Evolutionary conservation across 768 basidiomycete species (phyloP), one percentile per base, ranked within the genome.

Genomic region (Daedaleopsis nitida): DNA sequence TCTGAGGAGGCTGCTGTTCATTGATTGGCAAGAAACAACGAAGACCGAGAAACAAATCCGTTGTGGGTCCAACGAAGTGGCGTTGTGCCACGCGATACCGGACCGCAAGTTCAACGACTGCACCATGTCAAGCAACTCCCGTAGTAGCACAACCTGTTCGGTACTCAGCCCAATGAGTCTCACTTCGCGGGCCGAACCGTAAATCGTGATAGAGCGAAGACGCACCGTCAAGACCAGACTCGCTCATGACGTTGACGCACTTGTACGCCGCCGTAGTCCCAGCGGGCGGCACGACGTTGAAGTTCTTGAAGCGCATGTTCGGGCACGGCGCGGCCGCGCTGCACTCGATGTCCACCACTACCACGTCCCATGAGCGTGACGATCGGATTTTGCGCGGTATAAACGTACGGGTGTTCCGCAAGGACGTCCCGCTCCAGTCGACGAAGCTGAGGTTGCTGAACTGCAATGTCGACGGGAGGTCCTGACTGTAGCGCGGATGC

Each of bases 301-400:
- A 60, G 47, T 76, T 69, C 5, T 68, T 47, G 66, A 84, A 84
- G 0, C 66, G 66, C 23, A 84, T 77, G 51, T 78, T 69, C 13
- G 74, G 70, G 61, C 83, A 84, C n/a, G 77, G 78, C 34, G 71
- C 81, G 0, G 77, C 79, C 0, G 79, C 62, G 63, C 80, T 83
- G 70, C 84, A 84, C 62, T 80, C 78, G 35, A 86, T 72, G 60
- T 81, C 78, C 24, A 83, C 75, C 45, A 83, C 82, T 82, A 11
- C n/a, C 5, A 32, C 21, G 19, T 2, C 10, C 39, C 13, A 42
- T 42, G 39, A 42, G 39, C 39, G 10, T 10, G 11, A 17, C 10
- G 39, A 3, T 17, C 17, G 5, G 4, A 42, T 3, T 12, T 5
- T n/a, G 13, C 1, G 34, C 5, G 24, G 8, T 1, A 23, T 16